A percentile compares a stretch with the other conserved stretches of the same genome.
Conservation (phyloP, 768 basidiomycete genomes). For the Tylopilus plumbeoviolaceoides region DNA sequence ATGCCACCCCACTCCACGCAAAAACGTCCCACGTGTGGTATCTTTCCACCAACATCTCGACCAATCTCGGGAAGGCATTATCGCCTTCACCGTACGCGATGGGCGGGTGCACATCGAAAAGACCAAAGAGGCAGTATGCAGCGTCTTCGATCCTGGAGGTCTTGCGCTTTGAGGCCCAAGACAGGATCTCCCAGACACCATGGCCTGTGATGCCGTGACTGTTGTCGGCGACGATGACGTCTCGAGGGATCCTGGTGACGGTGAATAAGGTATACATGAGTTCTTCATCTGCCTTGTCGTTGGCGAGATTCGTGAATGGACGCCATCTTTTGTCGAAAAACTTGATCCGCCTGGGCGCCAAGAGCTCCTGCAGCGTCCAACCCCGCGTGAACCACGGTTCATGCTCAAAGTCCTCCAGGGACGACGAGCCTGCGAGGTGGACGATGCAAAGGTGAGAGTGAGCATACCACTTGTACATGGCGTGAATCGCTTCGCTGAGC, state of each 20-base stretch:
- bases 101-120: slow-evolving; percentile 22
- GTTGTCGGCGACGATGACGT: slow-evolving; percentile 17
- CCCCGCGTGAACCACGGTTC: slow-evolving; percentile 28
- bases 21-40: slow-evolving; percentile 22
- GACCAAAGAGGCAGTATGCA: slow-evolving; percentile 27
- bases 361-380: slow-evolving; percentile 25
- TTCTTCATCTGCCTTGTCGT: slow-evolving; percentile 13
- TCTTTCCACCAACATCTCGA: slow-evolving; percentile 15
- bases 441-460: slow-evolving; percentile 28
- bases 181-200: slow-evolving; percentile 25
- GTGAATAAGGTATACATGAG: slow-evolving; percentile 11
- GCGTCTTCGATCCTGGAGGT: slow-evolving; percentile 28
- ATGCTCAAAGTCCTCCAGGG: slow-evolving; percentile 8
- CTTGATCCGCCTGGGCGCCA: slow-evolving; percentile 26
- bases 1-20: slow-evolving; percentile 23
- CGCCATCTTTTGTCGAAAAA: slow-evolving; percentile 24
- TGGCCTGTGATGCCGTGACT: slow-evolving; percentile 13
- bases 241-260: slow-evolving; percentile 19
- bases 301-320: slow-evolving; percentile 9
- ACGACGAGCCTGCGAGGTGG: slow-evolving; percentile 18
- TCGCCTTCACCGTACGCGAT: slow-evolving; percentile 31
- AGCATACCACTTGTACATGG: slow-evolving; percentile 33
- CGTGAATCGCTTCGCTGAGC: slow-evolving; percentile 29
- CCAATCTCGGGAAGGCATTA: slow-evolving; percentile 26
- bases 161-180: slow-evolving; percentile 28